A percentile compares a stretch with the other conserved stretches of the same genome.
phyloP scores from a whole-genome alignment of 345 rosid species.

The Linum usitatissimum region DNA sequence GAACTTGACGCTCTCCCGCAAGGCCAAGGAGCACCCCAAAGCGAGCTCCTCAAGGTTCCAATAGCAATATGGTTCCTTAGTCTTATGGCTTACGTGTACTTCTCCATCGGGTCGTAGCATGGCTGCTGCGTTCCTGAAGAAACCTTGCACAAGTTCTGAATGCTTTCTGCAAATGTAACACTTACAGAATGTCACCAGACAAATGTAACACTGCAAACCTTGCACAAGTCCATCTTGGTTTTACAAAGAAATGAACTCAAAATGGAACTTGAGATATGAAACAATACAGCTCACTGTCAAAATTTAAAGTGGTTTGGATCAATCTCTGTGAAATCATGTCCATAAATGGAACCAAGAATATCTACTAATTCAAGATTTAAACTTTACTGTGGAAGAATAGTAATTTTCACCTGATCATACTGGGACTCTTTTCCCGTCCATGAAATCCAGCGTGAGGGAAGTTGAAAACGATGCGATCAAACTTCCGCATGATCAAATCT shows the following conservation, averaged over 20 bases:
- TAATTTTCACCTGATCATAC: not conserved
- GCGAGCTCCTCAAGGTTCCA: not conserved
- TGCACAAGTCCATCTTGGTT: no score
- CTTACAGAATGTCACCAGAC: no score
- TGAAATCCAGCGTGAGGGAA: constrained; percentile 35
- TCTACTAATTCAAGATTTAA: no score
- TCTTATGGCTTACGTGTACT: not conserved
- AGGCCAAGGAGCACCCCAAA: not conserved
- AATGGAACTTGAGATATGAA: no score
- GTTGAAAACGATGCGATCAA: constrained; percentile 30
- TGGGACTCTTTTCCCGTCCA: constrained; percentile 17
- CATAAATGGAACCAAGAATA: no score
- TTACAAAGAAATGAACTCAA: no score
- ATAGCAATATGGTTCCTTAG: not conserved
- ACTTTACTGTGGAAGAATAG: no score
- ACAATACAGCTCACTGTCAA: no score
- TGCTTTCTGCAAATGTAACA: not conserved
- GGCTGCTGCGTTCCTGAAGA: not conserved
- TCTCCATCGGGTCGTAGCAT: not conserved
- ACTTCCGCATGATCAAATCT: constrained; percentile 23
- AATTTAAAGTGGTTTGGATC: no score
- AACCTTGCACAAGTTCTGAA: not conserved
- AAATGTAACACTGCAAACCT: no score
- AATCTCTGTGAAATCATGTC: no score
- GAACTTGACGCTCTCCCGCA: constrained; percentile 15